phyloP scores from a whole-genome alignment of 108 stramenopile genomes.

The Nitzschia sp. region DNA sequence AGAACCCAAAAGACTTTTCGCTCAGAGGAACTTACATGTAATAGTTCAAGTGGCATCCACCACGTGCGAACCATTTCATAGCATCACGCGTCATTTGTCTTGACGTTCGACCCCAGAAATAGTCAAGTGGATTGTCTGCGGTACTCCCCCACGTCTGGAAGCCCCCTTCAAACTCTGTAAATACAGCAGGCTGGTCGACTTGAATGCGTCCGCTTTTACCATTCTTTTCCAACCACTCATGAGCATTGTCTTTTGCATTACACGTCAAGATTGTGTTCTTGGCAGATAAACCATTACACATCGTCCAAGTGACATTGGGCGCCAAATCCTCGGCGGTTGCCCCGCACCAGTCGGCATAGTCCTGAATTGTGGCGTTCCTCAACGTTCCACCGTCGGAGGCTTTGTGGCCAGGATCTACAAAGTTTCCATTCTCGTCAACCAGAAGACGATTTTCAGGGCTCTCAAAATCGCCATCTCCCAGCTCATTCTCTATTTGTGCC shows the following conservation, averaged over 20 bases:
- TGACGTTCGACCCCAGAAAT: slow-evolving; percentile 63
- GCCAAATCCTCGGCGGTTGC: slow-evolving; percentile 30
- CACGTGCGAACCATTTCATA: slow-evolving; percentile 63
- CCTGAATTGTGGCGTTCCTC: slow-evolving; percentile 37
- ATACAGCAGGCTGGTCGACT: slow-evolving; percentile 57
- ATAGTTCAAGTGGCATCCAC: slow-evolving; percentile 64
- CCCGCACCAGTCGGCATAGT: slow-evolving; percentile 68
- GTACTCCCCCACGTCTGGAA: slow-evolving; percentile 64
- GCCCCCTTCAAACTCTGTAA: slow-evolving; percentile 44
- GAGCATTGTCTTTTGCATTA: slow-evolving; percentile 49
- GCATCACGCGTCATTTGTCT: slow-evolving; percentile 32
- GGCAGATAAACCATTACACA: slow-evolving; percentile 66
- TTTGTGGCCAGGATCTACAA: slow-evolving; percentile 7
- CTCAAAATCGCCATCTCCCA: slow-evolving; percentile 33
- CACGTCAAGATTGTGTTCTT: slow-evolving; percentile 58
- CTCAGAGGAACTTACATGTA: too few species aligned
- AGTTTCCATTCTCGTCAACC: slow-evolving; percentile 19
- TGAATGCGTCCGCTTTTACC: slow-evolving; percentile 54
- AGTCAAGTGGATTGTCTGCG: slow-evolving; percentile 42
- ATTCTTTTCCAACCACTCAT: slow-evolving; percentile 50
- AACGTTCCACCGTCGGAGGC: not conserved
- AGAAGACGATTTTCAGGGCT: slow-evolving; percentile 6
- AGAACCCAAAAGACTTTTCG: too few species aligned
- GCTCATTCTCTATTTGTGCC: slow-evolving; percentile 75
- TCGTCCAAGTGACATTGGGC: slow-evolving; percentile 60